Base-by-base conservation (phyloP, 345 rosid species). In the Garcia nutans region DNA sequence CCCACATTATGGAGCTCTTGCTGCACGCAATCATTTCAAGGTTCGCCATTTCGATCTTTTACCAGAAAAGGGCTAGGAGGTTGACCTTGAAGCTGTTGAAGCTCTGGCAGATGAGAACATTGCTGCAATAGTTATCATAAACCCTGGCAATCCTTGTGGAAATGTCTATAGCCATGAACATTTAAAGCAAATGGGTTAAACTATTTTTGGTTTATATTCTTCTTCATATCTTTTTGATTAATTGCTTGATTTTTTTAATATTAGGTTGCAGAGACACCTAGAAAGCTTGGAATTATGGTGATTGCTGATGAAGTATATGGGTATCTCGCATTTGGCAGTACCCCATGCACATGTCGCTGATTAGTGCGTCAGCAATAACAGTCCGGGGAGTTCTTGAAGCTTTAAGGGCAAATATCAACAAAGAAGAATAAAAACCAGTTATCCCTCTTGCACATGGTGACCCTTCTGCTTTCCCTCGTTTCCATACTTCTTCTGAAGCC, bases 41-140 rank as follows among this genome's bases (percentile, higher is more conserved):
- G 67, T 82, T 68, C 90, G 90, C 24, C 74, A 83, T 75, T 87
- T 84, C 41, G 90, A 91, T 81, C 92, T 86, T 77, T 85, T 89
- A 64, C 91, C 92, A 0, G 82, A 85, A 3, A 82, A 69, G 66
- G 84, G 88, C 31, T 89, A 91, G 93, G 96, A 88, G 73, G 87
- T 88, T 31, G 89, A 88, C 82, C 85, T 91, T 24, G 75, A 83
- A 44, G 86, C 83, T 28, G 52, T 89, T 10, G 88, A 89, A 72
- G 82, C 85, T 47, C 68, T 83, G 37, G 89, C 90, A 41, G 96
- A 91, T 65, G 89, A 85, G 17, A 91, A 88, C 58, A 91, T 90
- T 13, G 82, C 77, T 13, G 92, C 92, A 0, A 78, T 88, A 41
- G 91, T 89, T 64, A 59, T 91, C 3, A 82, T 89, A 15, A 91